Evolutionary conservation across 1,284 basidiomycete genomes (phyloP).

Genomic region (Ceratobasidium sp.): DNA sequence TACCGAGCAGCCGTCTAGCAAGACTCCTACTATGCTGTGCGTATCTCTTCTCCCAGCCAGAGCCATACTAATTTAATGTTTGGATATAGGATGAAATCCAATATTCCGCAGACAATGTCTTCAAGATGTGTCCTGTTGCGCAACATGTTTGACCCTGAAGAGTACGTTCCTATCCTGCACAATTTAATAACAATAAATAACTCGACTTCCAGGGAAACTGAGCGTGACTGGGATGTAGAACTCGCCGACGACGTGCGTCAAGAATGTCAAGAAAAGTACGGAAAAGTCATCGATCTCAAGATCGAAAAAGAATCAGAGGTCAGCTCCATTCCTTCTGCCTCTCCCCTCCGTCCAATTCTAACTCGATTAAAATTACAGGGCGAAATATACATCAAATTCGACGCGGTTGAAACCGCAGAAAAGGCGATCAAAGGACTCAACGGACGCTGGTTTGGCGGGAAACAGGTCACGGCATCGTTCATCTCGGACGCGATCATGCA

Average conservation of each 20-base stretch:
- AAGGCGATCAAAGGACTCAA: constrained; percentile 90
- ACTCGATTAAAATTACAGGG: constrained; percentile 69
- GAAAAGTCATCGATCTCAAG: constrained; percentile 86
- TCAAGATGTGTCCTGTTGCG: constrained; percentile 88
- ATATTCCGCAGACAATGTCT: constrained; percentile 81
- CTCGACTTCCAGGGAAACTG: constrained; percentile 80
- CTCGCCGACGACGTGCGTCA: constrained; percentile 95
- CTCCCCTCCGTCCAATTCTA: neutral
- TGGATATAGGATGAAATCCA: constrained; percentile 68
- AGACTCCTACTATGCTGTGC: constrained; percentile 70
- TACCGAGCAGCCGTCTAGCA: constrained; percentile 74
- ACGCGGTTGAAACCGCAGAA: constrained; percentile 80
- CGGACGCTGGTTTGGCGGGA: constrained; percentile 95
- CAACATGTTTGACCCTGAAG: constrained; percentile 98
- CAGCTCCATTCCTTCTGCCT: constrained; percentile 52
- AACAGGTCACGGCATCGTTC: constrained; percentile 85
- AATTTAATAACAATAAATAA: neutral
- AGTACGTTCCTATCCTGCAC: constrained; percentile 68
- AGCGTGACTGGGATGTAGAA: constrained; percentile 95
- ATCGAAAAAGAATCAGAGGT: constrained; percentile 95
- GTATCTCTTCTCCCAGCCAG: constrained; percentile 54
- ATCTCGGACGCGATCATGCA: constrained; percentile 94
- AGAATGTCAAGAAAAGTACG: constrained; percentile 94
- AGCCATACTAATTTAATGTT: constrained; percentile 47
- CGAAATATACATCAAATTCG: constrained; percentile 97